Conservation (phyloP, 2,329 filamentous ascomycete species). For the Chaetomium olivaceum region DNA sequence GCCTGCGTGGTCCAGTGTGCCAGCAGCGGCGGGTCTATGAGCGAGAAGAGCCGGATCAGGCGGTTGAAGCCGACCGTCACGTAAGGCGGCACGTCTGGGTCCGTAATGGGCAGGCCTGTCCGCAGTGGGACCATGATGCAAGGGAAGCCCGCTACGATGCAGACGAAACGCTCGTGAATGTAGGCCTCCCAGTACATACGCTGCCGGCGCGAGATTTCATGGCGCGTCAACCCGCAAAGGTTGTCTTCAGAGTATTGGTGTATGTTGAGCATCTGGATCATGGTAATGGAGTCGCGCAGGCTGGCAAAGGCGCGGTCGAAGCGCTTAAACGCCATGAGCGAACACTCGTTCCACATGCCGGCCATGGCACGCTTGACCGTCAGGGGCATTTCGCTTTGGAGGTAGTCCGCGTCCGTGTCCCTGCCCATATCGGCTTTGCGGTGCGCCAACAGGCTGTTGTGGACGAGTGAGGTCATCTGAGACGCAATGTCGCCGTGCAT, state of each 20-base stretch:
- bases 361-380: slow-evolving; percentile 13
- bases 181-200: slow-evolving; percentile 19
- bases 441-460: slow-evolving; percentile 5
- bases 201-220: slow-evolving; percentile 14
- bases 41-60: slow-evolving; percentile 10
- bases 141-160: slow-evolving; percentile 15
- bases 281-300: slow-evolving; percentile 15
- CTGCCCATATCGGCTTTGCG: slow-evolving; percentile 5
- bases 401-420: neutral
- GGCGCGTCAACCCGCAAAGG: slow-evolving; percentile 3
- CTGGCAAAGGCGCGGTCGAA: slow-evolving; percentile 14
- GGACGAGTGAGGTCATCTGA: slow-evolving; percentile 14
- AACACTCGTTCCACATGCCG: slow-evolving; percentile 15
- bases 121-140: slow-evolving; percentile 7
- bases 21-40: slow-evolving; percentile 12
- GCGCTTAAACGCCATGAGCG: slow-evolving; percentile 18
- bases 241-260: slow-evolving; percentile 18
- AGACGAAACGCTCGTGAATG: slow-evolving; percentile 17
- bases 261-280: slow-evolving; percentile 19
- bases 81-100: slow-evolving; percentile 8
- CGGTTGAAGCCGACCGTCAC: slow-evolving; percentile 17
- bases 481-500: slow-evolving; percentile 13
- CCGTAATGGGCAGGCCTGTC: slow-evolving; percentile 11
- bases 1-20: slow-evolving; percentile 13
- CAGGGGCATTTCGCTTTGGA: slow-evolving; percentile 14